Percentiles rank a stretch among this genome's conserved stretches.
Evolutionary conservation across 2,329 filamentous ascomycete genomes (phyloP).

Genomic region (Aspergillus sp.): DNA sequence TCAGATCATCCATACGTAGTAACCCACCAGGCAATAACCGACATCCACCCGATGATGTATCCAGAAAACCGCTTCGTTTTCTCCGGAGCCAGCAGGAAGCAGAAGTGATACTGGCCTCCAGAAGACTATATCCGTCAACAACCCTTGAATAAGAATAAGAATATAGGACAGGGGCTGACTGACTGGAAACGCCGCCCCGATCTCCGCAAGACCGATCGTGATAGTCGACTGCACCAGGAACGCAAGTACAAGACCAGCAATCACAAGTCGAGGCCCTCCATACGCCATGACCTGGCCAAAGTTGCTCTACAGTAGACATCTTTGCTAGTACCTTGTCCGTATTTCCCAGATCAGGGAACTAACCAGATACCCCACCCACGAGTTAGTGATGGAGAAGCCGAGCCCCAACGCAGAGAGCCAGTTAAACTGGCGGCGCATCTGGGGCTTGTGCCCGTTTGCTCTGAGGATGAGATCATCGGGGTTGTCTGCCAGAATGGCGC

Average conservation of each 20-base stretch:
- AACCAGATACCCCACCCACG: constrained; percentile 30
- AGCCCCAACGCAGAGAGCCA: constrained; percentile 24
- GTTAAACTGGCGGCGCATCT: constrained; percentile 22
- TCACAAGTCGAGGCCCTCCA: not conserved
- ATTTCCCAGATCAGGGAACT: no score
- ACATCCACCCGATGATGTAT: constrained; percentile 28
- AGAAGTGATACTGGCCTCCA: constrained; percentile 33
- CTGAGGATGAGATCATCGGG: not conserved
- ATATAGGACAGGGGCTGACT: not conserved
- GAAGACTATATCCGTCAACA: not conserved
- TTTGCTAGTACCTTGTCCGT: no score
- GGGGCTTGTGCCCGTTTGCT: not conserved
- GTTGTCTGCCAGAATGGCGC: not conserved
- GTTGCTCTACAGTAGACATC: constrained; percentile 12
- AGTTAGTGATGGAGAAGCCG: constrained; percentile 31
- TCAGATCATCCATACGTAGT: constrained; percentile 16
- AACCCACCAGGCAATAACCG: constrained; percentile 23
- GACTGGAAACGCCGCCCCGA: constrained; percentile 16
- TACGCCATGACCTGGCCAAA: constrained; percentile 1
- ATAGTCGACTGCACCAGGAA: constrained; percentile 19
- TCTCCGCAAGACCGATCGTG: constrained; percentile 14
- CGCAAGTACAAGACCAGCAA: constrained; percentile 17
- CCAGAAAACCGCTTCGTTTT: constrained; percentile 15
- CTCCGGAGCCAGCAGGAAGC: constrained; percentile 23
- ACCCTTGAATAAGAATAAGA: no score